Evolutionary conservation across 2,329 filamentous ascomycete genomes (phyloP), one percentile per base, ranked within the genome.

Genomic region (Sclerotinia spermophila): DNA sequence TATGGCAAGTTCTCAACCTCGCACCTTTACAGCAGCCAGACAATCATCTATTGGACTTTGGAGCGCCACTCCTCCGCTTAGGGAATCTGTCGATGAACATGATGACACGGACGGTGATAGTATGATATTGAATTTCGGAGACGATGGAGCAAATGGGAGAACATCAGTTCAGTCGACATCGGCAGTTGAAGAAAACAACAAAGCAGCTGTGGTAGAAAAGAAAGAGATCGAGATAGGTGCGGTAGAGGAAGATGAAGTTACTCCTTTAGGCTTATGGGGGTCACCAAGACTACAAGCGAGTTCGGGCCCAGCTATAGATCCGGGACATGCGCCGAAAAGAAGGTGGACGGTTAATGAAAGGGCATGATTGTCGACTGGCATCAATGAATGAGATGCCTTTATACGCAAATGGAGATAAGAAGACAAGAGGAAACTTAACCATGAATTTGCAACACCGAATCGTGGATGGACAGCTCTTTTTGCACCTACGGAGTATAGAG

Each of bases 261-360:
- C 78, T 81, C 24, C 82, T 80, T 11, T 80, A 75, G 45, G 81
- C 78, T 21, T 82, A 80, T 61, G 84, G 84, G 8, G 80, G 83
- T 1, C 85, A 83, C 82, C 83, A 11, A 78, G 79, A 48, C 38
- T 66, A 19, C 27, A 35, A 35, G 62, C 62, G 17, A 53, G 62
- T 30, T 66, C 62, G 6, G 45, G 62, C 21, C 81, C 83, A 40
- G 79, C 81, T 17, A 82, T 80, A 17, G 82, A 84, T 60, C 82
- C 81, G 38, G 84, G 86, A 68, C 82, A 80, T 58, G 78, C 81
- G 33, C 78, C 81, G 1, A 87, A 87, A 78, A 78, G 85, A 68
- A 81, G 85, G 17, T 87, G 86, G 85, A 86, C 85, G 8, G 82
- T 86, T 10, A 86, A 82, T 44, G 85, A 87, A 55, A 70, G 69